These are phyloP conservation scores for Ascosphaera pollenicola DNA, from an alignment of 2,329 filamentous ascomycete species.

Conservation along the genomic window DNA sequence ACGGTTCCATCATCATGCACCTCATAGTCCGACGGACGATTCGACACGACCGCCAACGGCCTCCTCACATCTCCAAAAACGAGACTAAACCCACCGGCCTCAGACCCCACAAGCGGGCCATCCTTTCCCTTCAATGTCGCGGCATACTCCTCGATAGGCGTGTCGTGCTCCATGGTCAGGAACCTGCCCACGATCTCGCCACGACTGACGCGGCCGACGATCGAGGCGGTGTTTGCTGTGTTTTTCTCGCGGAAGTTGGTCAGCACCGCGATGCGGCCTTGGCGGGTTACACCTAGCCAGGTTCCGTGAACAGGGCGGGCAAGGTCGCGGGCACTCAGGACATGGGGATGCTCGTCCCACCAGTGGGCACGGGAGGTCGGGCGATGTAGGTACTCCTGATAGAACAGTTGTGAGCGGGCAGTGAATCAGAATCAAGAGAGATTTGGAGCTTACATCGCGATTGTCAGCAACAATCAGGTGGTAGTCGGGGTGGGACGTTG, in stretches of 20 bases:
- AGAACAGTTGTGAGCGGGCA: constrained; percentile 1
- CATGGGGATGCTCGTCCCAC: constrained; percentile 30
- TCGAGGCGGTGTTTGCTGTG: constrained; percentile 19
- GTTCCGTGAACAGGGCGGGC: constrained; percentile 37
- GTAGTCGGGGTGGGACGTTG: constrained; percentile 54
- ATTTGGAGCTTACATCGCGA: constrained; percentile 33
- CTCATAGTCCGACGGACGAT: constrained; percentile 26
- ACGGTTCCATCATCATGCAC: neutral
- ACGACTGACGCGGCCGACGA: constrained; percentile 26
- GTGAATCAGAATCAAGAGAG: no score
- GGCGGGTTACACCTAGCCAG: constrained; percentile 39
- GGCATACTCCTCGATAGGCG: neutral
- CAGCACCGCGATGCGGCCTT: constrained; percentile 38
- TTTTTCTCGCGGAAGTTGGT: constrained; percentile 40
- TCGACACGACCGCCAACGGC: constrained; percentile 37
- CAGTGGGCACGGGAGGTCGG: constrained; percentile 36
- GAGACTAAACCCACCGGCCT: constrained; percentile 41
- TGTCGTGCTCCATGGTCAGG: constrained; percentile 23
- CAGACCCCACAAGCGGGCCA: constrained; percentile 5
- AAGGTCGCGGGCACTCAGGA: constrained; percentile 39
- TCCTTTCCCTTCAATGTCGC: constrained; percentile 16
- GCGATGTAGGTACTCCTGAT: constrained; percentile 38
- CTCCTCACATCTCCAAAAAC: constrained; percentile 34
- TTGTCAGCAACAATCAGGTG: constrained; percentile 57
- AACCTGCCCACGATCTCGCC: constrained; percentile 39